These are phyloP conservation scores for Senna siamea DNA, from an alignment of 306 rosid species.

Conservation along the genomic window DNA sequence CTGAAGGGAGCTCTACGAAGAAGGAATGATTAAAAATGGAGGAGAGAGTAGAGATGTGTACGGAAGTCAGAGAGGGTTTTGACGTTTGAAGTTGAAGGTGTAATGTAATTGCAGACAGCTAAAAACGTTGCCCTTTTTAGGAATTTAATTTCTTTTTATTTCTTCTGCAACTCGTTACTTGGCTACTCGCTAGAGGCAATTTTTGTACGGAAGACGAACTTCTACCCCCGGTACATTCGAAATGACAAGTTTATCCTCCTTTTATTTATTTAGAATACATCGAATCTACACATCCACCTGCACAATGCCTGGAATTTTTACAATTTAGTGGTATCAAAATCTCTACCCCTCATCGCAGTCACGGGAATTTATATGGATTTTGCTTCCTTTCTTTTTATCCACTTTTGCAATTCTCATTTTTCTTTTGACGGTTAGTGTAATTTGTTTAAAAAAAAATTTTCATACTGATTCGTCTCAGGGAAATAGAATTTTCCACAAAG, in stretches of 20 bases:
- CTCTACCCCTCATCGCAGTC: too few species aligned
- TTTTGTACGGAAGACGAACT: not conserved
- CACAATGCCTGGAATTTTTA: not conserved
- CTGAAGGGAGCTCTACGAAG: constrained; percentile 54
- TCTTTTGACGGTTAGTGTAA: too few species aligned
- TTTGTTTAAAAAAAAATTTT: too few species aligned
- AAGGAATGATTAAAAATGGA: constrained; percentile 11
- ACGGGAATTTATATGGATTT: too few species aligned
- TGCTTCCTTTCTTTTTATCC: too few species aligned
- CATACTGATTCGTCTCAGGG: too few species aligned
- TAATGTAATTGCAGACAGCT: not conserved
- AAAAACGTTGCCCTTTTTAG: constrained; percentile 6
- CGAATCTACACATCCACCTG: too few species aligned
- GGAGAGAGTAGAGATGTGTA: constrained; percentile 19
- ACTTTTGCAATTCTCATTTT: too few species aligned
- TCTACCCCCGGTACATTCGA: not conserved
- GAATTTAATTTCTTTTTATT: not conserved
- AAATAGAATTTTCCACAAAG: too few species aligned
- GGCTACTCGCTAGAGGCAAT: constrained; percentile 23
- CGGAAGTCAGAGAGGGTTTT: constrained; percentile 52
- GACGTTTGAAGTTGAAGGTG: constrained; percentile 45
- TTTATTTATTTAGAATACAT: too few species aligned
- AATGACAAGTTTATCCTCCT: constrained; percentile 23
- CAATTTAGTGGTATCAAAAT: not conserved
- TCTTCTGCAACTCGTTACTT: constrained; percentile 28